Evolutionary conservation across 345 rosid genomes (phyloP), one percentile per base, ranked within the genome.

Genomic region (Brassica carinata): DNA sequence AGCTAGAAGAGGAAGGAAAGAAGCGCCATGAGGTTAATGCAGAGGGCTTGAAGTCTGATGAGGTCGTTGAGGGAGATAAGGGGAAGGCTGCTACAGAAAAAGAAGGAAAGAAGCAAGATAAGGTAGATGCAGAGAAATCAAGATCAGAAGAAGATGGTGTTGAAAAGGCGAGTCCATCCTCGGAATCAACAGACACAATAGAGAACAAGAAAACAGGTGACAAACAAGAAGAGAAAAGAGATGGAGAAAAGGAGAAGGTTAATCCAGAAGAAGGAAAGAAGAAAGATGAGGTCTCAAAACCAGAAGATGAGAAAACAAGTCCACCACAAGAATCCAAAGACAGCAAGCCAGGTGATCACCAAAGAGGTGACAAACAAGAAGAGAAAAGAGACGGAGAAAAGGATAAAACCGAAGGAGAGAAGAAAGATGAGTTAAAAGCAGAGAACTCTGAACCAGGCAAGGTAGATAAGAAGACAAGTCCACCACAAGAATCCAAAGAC

Each of bases 261-360:
- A 5, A 68, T 38, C 68, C 2, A 67, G 70, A 69, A 17, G 69
- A 77, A 70, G 75, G 15, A 30, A 77, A 43, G 8, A 62, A 70
- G 27, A 33, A 14, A 19, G 26, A 70, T 61, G 76, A 63, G 27
- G 71, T 45, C n/a, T 67, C 36, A 29, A 40, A 66, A 15, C 30
- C 31, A 8, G 73, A 38, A 33, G 69, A 34, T 33, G 27, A 66
- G 69, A 67, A 67, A 3, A 64, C 7, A 33, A 64, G 6, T 33
- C 69, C 45, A 7, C 43, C 43, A 15, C 11, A 30, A 64, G 45
- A 64, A 33, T 64, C 69, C 13, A 8, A 64, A 67, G 70, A 67
- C 15, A 75, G 43, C 64, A 51, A 75, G 71, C 64, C 48, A 74
- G 71, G 48, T 48, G 64, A 74, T 61, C 51, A 13, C 14, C 51